Conservation (phyloP, 2,329 filamentous ascomycete species). For the Cladophialophora chaetospira region DNA sequence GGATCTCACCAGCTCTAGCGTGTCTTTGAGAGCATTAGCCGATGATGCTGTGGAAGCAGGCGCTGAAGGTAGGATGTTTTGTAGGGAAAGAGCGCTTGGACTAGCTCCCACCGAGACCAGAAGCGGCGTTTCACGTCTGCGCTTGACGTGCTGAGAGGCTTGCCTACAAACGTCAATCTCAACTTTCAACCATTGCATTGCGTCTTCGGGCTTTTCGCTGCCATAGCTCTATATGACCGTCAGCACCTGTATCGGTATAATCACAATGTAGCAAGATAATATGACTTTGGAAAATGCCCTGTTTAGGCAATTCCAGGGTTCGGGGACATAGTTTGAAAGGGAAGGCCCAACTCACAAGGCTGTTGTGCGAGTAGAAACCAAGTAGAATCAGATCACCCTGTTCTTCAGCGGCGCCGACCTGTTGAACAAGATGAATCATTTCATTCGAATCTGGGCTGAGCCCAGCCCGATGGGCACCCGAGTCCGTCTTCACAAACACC, state of each 20-base stretch:
- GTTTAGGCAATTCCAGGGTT: too few relatives aligned
- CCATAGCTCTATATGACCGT: too few relatives aligned
- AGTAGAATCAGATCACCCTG: constrained; percentile 47
- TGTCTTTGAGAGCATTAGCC: constrained; percentile 24
- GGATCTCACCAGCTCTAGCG: constrained; percentile 33
- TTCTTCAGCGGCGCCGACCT: constrained; percentile 35
- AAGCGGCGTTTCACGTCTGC: constrained; percentile 38
- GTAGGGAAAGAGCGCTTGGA: constrained; percentile 68
- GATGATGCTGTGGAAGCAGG: constrained; percentile 18
- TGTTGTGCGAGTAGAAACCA: constrained; percentile 74
- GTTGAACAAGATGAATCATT: constrained; percentile 38
- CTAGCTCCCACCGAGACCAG: constrained; percentile 74
- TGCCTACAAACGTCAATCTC: constrained; percentile 58
- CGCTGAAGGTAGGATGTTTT: constrained; percentile 55
- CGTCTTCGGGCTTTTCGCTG: constrained; percentile 56
- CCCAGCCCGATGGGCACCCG: constrained; percentile 71
- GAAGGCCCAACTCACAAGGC: too few relatives aligned
- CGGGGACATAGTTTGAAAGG: too few relatives aligned
- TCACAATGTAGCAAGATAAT: too few relatives aligned
- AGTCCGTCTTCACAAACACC: constrained; percentile 74
- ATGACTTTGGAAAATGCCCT: too few relatives aligned
- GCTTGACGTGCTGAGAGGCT: constrained; percentile 34
- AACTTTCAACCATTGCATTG: constrained; percentile 59
- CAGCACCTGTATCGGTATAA: too few relatives aligned
- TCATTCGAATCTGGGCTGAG: constrained; percentile 54